phyloP scores from a whole-genome alignment of 208 protist species.

The Leishmania arabica region DNA sequence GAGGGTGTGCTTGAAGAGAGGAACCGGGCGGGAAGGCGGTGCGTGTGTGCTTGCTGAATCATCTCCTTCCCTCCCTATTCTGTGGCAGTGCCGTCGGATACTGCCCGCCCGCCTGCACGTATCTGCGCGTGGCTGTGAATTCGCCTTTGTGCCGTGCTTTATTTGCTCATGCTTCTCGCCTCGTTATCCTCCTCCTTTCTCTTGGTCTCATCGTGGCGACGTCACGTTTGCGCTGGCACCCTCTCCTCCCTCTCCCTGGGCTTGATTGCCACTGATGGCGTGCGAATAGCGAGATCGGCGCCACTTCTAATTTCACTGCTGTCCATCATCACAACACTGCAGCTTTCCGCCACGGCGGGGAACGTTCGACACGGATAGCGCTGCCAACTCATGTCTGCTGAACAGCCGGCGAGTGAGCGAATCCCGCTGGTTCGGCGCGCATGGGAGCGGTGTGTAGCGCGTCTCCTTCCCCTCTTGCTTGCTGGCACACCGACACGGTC shows the following conservation, averaged over 20 bases:
- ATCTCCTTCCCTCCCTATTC: neutral
- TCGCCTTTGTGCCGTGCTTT: neutral
- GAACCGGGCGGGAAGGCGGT: neutral
- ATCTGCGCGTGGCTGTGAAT: neutral
- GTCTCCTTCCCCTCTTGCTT: conserved; percentile 15
- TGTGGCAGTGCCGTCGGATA: neutral
- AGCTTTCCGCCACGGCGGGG: neutral
- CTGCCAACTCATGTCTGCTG: conserved; percentile 1
- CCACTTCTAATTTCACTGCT: neutral
- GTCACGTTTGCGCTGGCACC: neutral
- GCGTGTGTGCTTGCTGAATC: neutral
- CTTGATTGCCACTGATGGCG: neutral
- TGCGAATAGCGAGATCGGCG: neutral
- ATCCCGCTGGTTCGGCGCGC: conserved; percentile 22
- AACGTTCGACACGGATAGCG: neutral
- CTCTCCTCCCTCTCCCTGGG: neutral
- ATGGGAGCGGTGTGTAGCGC: conserved; percentile 30
- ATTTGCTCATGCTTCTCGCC: neutral
- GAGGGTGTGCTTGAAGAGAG: neutral
- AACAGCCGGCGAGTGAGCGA: neutral
- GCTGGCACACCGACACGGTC: neutral
- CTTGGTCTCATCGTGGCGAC: neutral
- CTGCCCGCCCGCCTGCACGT: neutral
- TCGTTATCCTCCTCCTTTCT: neutral
- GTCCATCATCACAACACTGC: neutral